phyloP scores from a whole-genome alignment of 352 stramenopile genomes.

The Phytophthora citricola region DNA sequence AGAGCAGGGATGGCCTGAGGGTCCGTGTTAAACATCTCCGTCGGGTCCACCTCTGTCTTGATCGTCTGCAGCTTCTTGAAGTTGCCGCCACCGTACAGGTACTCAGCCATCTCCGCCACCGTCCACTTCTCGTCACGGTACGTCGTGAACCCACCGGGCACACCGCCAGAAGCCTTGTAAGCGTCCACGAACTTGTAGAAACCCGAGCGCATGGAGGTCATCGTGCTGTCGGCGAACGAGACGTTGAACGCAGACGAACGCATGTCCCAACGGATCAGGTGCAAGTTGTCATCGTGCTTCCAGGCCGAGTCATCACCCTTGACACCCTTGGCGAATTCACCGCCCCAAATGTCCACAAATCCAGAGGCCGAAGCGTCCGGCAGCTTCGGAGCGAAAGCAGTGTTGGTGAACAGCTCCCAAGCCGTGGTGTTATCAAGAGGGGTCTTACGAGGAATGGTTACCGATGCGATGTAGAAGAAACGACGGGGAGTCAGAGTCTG shows the following conservation, averaged over 20 bases:
- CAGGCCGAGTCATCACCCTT: constrained; percentile 24
- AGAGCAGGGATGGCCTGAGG: constrained; percentile 32
- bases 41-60: constrained; percentile 31
- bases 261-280: constrained; percentile 36
- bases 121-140: constrained; percentile 36
- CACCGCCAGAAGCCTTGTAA: constrained; percentile 30
- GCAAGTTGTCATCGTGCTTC: constrained; percentile 36
- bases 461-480: constrained; percentile 40
- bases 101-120: constrained; percentile 29
- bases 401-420: constrained; percentile 24
- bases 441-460: constrained; percentile 25
- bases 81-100: constrained; percentile 29
- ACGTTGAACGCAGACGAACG: constrained; percentile 27
- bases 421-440: constrained; percentile 27
- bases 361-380: constrained; percentile 21
- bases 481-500: constrained; percentile 26
- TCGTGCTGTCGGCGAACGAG: constrained; percentile 24
- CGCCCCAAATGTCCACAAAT: constrained; percentile 34
- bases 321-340: constrained; percentile 23
- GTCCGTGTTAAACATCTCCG: constrained; percentile 24
- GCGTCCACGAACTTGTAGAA: constrained; percentile 32
- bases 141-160: constrained; percentile 31
- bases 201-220: constrained; percentile 22
- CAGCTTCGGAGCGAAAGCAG: constrained; percentile 26
- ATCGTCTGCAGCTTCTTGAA: constrained; percentile 36